A percentile compares a stretch with the other conserved stretches of the same genome.
phyloP scores from a whole-genome alignment of 495 filamentous ascomycete genomes.

The Opeltia flavorubescens region DNA sequence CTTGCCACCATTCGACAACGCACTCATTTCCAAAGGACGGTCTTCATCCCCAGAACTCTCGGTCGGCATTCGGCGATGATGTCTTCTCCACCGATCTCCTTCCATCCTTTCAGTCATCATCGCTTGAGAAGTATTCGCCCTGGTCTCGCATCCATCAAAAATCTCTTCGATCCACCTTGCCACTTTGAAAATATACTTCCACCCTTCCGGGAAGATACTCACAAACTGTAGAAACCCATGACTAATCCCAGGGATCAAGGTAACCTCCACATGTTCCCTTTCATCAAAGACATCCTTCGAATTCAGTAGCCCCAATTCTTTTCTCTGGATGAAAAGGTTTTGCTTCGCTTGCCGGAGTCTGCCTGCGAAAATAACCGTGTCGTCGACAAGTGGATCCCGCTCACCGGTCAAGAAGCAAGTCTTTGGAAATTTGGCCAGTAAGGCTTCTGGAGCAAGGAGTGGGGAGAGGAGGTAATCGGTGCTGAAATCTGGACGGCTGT shows the following conservation, averaged over 20 bases:
- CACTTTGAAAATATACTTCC: conserved; percentile 63
- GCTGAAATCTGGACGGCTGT: conserved; percentile 81
- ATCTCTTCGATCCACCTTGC: conserved; percentile 63
- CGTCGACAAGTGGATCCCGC: conserved; percentile 87
- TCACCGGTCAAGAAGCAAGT: conserved; percentile 90
- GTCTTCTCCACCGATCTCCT: conserved; percentile 8
- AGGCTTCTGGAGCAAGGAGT: conserved; percentile 69
- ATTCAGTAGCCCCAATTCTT: conserved; percentile 45
- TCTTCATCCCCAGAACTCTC: conserved; percentile 75
- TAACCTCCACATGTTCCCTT: conserved; percentile 64
- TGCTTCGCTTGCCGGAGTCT: conserved; percentile 70
- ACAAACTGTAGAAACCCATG: conserved; percentile 93
- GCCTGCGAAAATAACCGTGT: conserved; percentile 91
- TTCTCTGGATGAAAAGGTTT: conserved; percentile 44
- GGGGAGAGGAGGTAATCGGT: conserved; percentile 85
- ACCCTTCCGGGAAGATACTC: conserved; percentile 69
- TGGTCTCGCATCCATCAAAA: conserved; percentile 28
- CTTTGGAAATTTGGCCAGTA: conserved; percentile 76
- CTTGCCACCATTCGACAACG: background rate
- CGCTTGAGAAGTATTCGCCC: background rate
- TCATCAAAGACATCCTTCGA: conserved; percentile 50
- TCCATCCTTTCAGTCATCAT: conserved; percentile 10
- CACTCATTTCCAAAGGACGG: conserved; percentile 61
- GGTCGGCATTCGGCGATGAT: conserved; percentile 31
- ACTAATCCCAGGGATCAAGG: conserved; percentile 69